Evolutionary conservation across 192 early-diverging fungal genomes (phyloP).

Genomic region (Podila epigama): DNA sequence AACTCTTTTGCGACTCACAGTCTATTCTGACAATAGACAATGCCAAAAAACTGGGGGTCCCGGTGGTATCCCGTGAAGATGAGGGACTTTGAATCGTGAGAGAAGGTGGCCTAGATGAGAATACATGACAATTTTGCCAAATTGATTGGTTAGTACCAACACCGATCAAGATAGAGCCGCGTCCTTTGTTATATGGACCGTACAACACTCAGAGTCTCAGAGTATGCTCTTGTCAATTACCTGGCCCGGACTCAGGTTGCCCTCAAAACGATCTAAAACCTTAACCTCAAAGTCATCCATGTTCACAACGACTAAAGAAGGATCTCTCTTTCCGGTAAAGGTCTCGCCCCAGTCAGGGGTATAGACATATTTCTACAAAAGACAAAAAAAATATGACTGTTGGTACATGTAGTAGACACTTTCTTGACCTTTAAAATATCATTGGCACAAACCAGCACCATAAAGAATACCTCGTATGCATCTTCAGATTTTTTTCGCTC

Average conservation of each 20-base stretch:
- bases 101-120: slow-evolving; percentile 53
- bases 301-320: slow-evolving; percentile 62
- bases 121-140: slow-evolving; percentile 17
- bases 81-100: slow-evolving; percentile 56
- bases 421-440: too few species aligned
- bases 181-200: too few species aligned
- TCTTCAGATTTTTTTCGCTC: slow-evolving; percentile 65
- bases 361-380: slow-evolving; percentile 51
- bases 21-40: slow-evolving; percentile 75
- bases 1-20: slow-evolving; percentile 42
- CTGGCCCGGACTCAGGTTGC: slow-evolving; percentile 50
- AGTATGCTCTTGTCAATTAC: not conserved
- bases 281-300: slow-evolving; percentile 44
- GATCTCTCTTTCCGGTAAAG: slow-evolving; percentile 64
- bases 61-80: slow-evolving; percentile 74
- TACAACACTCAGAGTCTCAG: not conserved
- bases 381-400: too few species aligned
- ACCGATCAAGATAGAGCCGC: too few species aligned
- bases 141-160: not conserved
- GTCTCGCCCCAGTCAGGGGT: slow-evolving; percentile 78
- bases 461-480: slow-evolving; percentile 48
- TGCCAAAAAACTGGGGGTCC: slow-evolving; percentile 63
- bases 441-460: too few species aligned
- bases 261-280: slow-evolving; percentile 47
- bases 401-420: too few species aligned